Base-by-base conservation (phyloP, 257 asterid genomes). In the Oldenlandia corymbosa region DNA sequence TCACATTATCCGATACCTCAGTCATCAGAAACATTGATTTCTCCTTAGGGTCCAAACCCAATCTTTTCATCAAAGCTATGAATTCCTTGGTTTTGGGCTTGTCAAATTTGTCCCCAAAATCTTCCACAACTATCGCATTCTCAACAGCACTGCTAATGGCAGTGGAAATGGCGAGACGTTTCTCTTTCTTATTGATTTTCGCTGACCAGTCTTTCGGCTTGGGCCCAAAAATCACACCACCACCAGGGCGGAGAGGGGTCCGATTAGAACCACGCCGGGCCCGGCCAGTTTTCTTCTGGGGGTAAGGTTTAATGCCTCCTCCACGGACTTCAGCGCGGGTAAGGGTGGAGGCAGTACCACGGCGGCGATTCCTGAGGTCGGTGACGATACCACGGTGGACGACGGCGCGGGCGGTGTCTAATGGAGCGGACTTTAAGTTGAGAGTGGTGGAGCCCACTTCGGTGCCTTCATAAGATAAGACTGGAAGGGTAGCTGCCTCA, bases 171-270 rank as follows among this genome's bases (percentile, higher is more conserved):
- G 99, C 99, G 0, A 93, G 86, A 60, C 71, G 76, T 71, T 93
- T 93, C 21, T 93, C 99, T 80, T 93, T 93, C 76, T 73, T 85
- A 62, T 93, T 93, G 5, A 93, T 93, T 56, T 93, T 93, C 1
- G 87, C 68, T 3, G 96, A 84, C 97, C 99, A 93, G 47, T 93
- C 97, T 30, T 85, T 90, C 4, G 99, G 99, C 77, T 84, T 89
- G 41, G 99, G 99, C 31, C 99, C 99, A 30, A 93, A 93, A 30
- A 90, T 47, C 16, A 87, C 97, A 0, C 99, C 99, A 3, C 99
- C 99, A 5, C 99, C 99, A 65, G 95, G 99, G 4, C 99, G 82
- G 45, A 92, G 94, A 17, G 97, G 97, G 36, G 99, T 89, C 2
- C 94, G 82, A 65, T 78, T 79, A 13, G 99, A 92, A 1, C 99